Evolutionary conservation across 495 filamentous ascomycete genomes (phyloP).

Genomic region (Annulohypoxylon moriforme): DNA sequence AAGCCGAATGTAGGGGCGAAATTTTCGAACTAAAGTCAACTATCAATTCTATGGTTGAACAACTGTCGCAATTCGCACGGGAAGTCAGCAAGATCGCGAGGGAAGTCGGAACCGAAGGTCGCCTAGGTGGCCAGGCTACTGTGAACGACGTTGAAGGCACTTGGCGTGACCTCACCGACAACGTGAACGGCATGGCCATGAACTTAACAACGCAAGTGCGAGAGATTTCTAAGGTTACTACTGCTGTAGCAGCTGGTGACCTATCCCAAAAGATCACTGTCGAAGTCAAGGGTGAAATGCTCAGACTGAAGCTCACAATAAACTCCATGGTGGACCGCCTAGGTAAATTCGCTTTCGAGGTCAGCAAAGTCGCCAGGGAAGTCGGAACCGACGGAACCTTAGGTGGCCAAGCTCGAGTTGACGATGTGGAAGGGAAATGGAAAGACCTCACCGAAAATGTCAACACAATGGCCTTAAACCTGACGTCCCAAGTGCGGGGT

Average conservation of each 20-base stretch:
- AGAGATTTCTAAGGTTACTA: conserved; percentile 98
- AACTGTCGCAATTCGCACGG: conserved; percentile 94
- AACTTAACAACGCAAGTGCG: conserved; percentile 98
- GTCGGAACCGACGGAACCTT: conserved; percentile 97
- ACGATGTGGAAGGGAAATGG: conserved; percentile 99
- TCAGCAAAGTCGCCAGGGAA: conserved; percentile 97
- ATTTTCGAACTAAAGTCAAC: conserved; percentile 95
- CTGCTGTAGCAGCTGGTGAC: conserved; percentile 94
- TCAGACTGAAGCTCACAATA: conserved; percentile 95
- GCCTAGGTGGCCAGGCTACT: conserved; percentile 93
- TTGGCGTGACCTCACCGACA: conserved; percentile 96
- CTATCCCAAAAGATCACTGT: conserved; percentile 95
- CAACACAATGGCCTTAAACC: conserved; percentile 94
- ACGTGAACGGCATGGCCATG: conserved; percentile 99
- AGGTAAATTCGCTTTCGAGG: conserved; percentile 96
- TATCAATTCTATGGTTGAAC: conserved; percentile 99
- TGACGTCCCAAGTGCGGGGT: conserved; percentile 88
- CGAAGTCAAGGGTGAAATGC: conserved; percentile 95
- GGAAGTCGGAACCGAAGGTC: conserved; percentile 96
- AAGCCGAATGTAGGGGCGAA: conserved; percentile 96
- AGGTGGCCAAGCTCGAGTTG: conserved; percentile 94
- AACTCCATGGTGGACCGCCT: conserved; percentile 99
- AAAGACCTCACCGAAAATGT: conserved; percentile 98
- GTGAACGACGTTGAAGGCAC: conserved; percentile 98
- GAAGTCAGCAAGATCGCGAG: conserved; percentile 98